Percentiles rank a stretch among this genome's conserved stretches.
Evolutionary conservation across 192 early-diverging fungal genomes (phyloP).

Genomic region (Coemansia sp.): DNA sequence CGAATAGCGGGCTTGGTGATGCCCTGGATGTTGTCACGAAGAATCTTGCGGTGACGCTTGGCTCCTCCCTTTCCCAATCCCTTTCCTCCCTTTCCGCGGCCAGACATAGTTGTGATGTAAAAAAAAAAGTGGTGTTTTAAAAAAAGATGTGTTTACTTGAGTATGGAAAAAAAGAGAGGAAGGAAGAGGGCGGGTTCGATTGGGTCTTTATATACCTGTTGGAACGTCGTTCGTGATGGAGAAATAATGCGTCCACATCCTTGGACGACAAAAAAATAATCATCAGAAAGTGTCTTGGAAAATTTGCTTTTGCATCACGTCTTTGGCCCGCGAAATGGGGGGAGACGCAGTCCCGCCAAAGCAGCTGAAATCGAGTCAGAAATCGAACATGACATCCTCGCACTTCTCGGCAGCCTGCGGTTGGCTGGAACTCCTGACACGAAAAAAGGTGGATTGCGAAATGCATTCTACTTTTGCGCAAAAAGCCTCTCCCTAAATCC

Average conservation of each 20-base stretch:
- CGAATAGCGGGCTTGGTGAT: constrained; percentile 99
- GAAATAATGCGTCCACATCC: neutral
- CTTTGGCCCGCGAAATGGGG: neutral
- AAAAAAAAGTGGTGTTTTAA: constrained; percentile 3
- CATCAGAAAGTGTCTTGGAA: neutral
- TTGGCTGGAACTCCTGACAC: constrained; percentile 15
- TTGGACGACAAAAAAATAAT: neutral
- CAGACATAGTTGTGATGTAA: constrained; percentile 71
- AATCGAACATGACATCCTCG: constrained; percentile 22
- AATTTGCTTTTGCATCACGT: neutral
- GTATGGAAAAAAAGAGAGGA: neutral
- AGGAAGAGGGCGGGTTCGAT: neutral
- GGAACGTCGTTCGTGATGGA: neutral
- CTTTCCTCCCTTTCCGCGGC: constrained; percentile 99
- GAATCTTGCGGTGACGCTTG: constrained; percentile 99
- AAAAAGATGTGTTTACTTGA: neutral
- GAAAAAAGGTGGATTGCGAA: neutral
- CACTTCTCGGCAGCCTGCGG: constrained; percentile 6
- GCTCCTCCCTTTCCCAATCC: constrained; percentile 99
- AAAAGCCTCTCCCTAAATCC: neutral
- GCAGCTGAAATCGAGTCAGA: constrained; percentile 1
- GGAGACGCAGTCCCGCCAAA: neutral
- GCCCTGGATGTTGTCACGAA: constrained; percentile 90
- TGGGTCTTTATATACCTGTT: constrained; percentile 16
- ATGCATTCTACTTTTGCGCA: neutral